Conservation (phyloP, 2,329 filamentous ascomycete genomes). For the Colletotrichum simmondsii region DNA sequence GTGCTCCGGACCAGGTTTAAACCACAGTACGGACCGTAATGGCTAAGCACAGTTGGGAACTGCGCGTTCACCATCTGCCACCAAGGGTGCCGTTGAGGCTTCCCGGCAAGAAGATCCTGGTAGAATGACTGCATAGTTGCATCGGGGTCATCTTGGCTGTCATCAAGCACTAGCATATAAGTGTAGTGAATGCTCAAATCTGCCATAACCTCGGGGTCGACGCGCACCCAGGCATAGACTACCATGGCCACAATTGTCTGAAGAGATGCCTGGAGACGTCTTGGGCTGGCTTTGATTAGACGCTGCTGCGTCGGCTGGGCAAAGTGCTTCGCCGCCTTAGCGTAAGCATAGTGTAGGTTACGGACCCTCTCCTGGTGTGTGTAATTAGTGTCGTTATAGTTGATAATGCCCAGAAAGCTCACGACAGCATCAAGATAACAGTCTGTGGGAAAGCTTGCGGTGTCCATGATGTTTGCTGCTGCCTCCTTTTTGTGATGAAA, state of each 20-base stretch:
- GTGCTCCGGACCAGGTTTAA: slow-evolving; percentile 37
- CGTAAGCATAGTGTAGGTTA: slow-evolving; percentile 33
- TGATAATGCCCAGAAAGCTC: slow-evolving; percentile 34
- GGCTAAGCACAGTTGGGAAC: slow-evolving; percentile 34
- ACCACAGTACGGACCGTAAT: slow-evolving; percentile 35
- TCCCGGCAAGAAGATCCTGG: slow-evolving; percentile 33
- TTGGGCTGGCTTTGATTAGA: slow-evolving; percentile 25
- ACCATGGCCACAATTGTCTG: slow-evolving; percentile 41
- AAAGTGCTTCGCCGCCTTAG: slow-evolving; percentile 36
- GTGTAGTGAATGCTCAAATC: slow-evolving; percentile 37
- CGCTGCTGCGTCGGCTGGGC: slow-evolving; percentile 30
- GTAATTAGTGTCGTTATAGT: slow-evolving; percentile 36
- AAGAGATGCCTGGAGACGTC: slow-evolving; percentile 30
- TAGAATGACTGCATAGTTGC: slow-evolving; percentile 34
- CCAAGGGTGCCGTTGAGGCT: slow-evolving; percentile 33
- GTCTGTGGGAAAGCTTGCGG: slow-evolving; percentile 18
- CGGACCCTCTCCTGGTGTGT: slow-evolving; percentile 30
- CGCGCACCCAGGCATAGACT: slow-evolving; percentile 42
- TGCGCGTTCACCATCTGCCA: slow-evolving; percentile 36
- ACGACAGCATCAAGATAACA: slow-evolving; percentile 28
- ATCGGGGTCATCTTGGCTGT: slow-evolving; percentile 33
- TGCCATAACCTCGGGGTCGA: slow-evolving; percentile 34
- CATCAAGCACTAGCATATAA: slow-evolving; percentile 37
- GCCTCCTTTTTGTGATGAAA: background rate
- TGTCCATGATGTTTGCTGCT: background rate